Percentiles rank a stretch among this genome's conserved stretches.
phyloP scores from a whole-genome alignment of 2,329 filamentous ascomycete species.

The Diaporthe citriasiana region DNA sequence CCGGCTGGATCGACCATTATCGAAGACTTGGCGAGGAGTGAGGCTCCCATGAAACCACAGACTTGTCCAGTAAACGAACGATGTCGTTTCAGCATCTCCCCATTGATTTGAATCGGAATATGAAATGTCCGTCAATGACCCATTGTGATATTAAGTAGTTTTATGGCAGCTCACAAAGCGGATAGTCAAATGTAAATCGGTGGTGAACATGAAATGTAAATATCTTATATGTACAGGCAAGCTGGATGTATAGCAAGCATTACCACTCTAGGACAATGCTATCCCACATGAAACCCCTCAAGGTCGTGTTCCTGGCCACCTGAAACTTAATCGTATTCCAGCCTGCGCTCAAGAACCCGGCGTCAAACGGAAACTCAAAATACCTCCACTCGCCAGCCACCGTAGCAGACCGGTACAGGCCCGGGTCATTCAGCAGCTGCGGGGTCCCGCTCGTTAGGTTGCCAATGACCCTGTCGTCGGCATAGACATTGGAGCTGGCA shows the following conservation, averaged over 20 bases:
- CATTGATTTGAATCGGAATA: not conserved
- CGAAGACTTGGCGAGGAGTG: no score
- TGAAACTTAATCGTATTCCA: conserved; percentile 47
- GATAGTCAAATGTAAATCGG: not conserved
- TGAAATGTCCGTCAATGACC: not conserved
- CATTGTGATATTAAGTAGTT: not conserved
- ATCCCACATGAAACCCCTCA: conserved; percentile 49
- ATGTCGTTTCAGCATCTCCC: not conserved
- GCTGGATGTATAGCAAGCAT: not conserved
- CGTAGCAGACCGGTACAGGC: conserved; percentile 62
- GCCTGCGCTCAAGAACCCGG: conserved; percentile 43
- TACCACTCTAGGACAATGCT: conserved; percentile 48
- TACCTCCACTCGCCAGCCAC: conserved; percentile 62
- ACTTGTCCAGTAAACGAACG: not conserved
- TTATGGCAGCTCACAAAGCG: not conserved
- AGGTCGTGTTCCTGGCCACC: conserved; percentile 47
- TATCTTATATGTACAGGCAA: not conserved
- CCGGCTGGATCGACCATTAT: not conserved
- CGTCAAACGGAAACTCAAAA: conserved; percentile 54
- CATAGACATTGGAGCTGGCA: conserved; percentile 59
- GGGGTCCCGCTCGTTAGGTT: conserved; percentile 55
- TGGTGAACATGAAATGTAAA: not conserved
- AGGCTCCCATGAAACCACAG: not conserved
- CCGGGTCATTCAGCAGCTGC: conserved; percentile 57
- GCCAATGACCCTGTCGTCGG: conserved; percentile 56